Evolutionary conservation across 2,329 filamentous ascomycete genomes (phyloP), one percentile per base, ranked within the genome.

Genomic region (Trichoderma koningii): DNA sequence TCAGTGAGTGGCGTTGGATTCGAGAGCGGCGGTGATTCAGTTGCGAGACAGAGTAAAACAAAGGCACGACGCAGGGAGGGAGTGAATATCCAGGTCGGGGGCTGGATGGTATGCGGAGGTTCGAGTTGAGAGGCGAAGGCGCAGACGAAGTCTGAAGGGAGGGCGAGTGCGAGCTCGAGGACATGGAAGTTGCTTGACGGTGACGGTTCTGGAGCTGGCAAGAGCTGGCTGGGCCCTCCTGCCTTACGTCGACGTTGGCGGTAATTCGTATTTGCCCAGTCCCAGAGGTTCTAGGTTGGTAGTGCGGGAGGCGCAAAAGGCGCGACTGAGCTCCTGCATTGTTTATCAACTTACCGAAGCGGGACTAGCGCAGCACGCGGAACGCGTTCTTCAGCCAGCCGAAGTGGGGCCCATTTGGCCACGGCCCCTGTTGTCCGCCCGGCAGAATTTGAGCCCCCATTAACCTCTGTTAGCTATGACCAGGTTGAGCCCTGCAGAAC

Each of bases 291-390:
- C 28, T 30, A 30, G n/a, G 2, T 21, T 21, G 10, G 26, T 34
- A 9, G 61, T 53, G 19, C 44, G 51, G 55, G 38, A 48, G 30
- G 64, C 34, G 45, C 48, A 61, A 41, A 53, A 66, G 47, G 66
- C 55, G 62, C 55, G 64, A 56, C 56, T 59, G 68, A 48, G 26
- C 38, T 75, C 73, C 75, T 73, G 74, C 74, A 75, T 76, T 77
- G 75, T 77, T 77, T 77, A 77, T 73, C 69, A 55, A 65, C 21
- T 72, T 76, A 66, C 75, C 69, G 53, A 38, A 68, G 67, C 0
- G 21, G 70, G 68, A 64, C 19, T 76, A 76, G 75, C 68, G 68
- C 50, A 51, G 69, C 76, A 72, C 75, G 74, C 67, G 67, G 71
- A 55, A 73, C 75, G 75, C 75, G 75, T 76, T 38, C 50, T 38